Conservation (phyloP, 2,329 filamentous ascomycete genomes). For the Pyrenochaeta sp. region DNA sequence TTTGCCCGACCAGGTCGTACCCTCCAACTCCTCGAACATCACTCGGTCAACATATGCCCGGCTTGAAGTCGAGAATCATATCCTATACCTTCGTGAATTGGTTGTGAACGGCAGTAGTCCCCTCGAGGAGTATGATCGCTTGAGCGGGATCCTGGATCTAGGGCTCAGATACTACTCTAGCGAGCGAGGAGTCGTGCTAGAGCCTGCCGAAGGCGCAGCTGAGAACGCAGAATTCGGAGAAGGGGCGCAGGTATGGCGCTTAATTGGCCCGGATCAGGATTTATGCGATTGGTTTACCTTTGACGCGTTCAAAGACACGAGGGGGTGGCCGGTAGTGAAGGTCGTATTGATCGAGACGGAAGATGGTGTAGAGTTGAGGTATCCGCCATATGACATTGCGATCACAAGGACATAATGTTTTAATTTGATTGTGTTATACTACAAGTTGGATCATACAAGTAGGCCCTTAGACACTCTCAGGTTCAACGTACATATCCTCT, state of each 20-base stretch:
- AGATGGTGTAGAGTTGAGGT: conserved; percentile 31
- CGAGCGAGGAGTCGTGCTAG: conserved; percentile 30
- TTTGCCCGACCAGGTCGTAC: conserved; percentile 22
- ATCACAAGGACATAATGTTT: conserved; percentile 14
- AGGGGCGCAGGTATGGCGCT: conserved; percentile 38
- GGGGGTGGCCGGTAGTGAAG: conserved; percentile 42
- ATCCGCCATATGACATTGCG: conserved; percentile 42
- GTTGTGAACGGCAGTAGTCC: conserved; percentile 38
- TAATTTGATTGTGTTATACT: too few species aligned
- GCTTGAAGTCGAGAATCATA: conserved; percentile 34
- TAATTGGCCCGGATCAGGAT: conserved; percentile 33
- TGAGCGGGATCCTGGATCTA: conserved; percentile 30
- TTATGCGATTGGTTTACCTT: conserved; percentile 44
- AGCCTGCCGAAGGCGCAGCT: conserved; percentile 34
- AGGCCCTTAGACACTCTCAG: too few species aligned
- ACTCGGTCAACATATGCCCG: conserved; percentile 25
- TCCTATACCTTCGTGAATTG: conserved; percentile 38
- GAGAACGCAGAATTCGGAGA: conserved; percentile 34
- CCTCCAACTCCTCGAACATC: conserved; percentile 3
- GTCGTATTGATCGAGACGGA: conserved; percentile 33
- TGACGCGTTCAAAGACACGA: conserved; percentile 42
- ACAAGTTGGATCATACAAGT: too few species aligned
- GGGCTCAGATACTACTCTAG: conserved; percentile 31
- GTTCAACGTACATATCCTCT: too few species aligned
- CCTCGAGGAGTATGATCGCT: conserved; percentile 37